phyloP scores from a whole-genome alignment of 2,329 filamentous ascomycete genomes.

The Albifimbria verrucaria region DNA sequence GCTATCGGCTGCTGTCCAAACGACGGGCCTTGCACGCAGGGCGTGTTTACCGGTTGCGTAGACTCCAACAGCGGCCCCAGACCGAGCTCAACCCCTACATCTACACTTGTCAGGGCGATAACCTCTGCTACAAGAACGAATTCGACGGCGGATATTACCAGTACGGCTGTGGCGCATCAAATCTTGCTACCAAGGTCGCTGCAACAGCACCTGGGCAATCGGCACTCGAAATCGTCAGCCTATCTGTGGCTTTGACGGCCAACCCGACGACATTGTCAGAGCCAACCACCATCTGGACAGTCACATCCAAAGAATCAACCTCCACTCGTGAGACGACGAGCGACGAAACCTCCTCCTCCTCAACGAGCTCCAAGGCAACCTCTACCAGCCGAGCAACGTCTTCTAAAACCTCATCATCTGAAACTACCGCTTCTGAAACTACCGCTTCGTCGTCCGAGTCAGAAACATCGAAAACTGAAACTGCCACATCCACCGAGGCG shows the following conservation, averaged over 20 bases:
- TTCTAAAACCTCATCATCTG: constrained; percentile 1
- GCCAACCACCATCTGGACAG: constrained; percentile 38
- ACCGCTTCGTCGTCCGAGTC: constrained; percentile 3
- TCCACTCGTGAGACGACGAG: constrained; percentile 3
- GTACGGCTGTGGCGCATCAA: constrained; percentile 52
- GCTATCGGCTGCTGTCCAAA: constrained; percentile 58
- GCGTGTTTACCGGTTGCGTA: constrained; percentile 56
- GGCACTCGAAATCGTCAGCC: constrained; percentile 30
- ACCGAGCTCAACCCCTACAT: constrained; percentile 53
- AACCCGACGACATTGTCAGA: constrained; percentile 33
- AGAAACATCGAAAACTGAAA: constrained; percentile 6
- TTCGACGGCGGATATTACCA: constrained; percentile 55
- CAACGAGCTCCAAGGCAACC: constrained; percentile 7
- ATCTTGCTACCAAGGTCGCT: constrained; percentile 45
- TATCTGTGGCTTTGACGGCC: constrained; percentile 39
- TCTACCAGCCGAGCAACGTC: constrained; percentile 5
- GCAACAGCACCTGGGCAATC: constrained; percentile 40
- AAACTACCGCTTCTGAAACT: constrained; percentile 3
- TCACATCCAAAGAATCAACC: constrained; percentile 9
- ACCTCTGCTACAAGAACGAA: constrained; percentile 53
- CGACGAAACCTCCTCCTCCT: constrained; percentile 6
- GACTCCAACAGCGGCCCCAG: constrained; percentile 48
- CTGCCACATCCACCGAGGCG: constrained; percentile 12
- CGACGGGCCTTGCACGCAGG: constrained; percentile 45
- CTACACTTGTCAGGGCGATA: constrained; percentile 48